Base-by-base conservation (phyloP, 2,329 filamentous ascomycete species). In the Xylaria multiplex region DNA sequence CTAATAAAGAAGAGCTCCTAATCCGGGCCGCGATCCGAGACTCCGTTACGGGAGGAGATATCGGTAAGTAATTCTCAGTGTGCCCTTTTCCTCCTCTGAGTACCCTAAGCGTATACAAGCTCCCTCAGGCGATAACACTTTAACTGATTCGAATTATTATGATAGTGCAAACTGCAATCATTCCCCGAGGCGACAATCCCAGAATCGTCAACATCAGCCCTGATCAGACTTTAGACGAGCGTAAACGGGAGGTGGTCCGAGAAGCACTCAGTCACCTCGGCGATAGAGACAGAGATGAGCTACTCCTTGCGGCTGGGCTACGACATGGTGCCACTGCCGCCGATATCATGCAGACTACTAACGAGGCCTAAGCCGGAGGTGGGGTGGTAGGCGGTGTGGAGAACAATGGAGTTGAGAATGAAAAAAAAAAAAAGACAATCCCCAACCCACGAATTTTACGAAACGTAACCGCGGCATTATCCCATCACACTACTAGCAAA, bases 161-260 rank as follows among this genome's bases (percentile, higher is more conserved):
- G n/a, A 14, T 30, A 55, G 53, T 43, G 22, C 53, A 55, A 55
- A 43, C 53, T 22, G 53, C 37, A 22, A 55, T 55, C 13, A 4
- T 8, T 6, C 4, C 27, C 19, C 53, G 35, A n/a, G 22, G 13
- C 6, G 5, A 43, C 35, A 42, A 19, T 0, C 19, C 37, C 6
- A 43, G 6, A 14, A n/a, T 2, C 14, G 2, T 19, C 22, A n/a
- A 6, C 53, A 7, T 2, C 22, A 11, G 30, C 37, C 2, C 13
- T 19, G 4, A 8, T 14, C 37, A 43, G 19, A n/a, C 6, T 11
- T 6, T 8, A 14, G 37, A 6, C 0, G 16, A 9, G 2, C 53
- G 5, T 24, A n/a, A 7, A 37, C 19, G 40, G 11, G 35, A 7
- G 11, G 6, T 54, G 11, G 16, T 42, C 22, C 52, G 35, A 27